Evolutionary conservation across 441 rosid genomes (phyloP), one percentile per base, ranked within the genome.

Genomic region (Mallotus japonicus): DNA sequence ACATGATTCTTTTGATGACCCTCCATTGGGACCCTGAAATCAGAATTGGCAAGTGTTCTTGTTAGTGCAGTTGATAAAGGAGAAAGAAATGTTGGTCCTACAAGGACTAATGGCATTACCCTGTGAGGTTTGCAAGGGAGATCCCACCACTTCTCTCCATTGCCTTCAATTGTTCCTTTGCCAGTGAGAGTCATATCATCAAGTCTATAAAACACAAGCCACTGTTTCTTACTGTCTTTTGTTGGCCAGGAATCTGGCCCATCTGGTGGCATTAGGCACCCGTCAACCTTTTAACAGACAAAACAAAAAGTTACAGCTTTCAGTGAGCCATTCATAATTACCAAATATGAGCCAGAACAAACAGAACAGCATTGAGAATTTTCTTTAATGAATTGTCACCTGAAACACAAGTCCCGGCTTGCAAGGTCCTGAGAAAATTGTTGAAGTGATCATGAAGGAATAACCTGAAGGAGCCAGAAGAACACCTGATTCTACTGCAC

Each of bases 61-160:
- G 69, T 51, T n/a, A 17, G 58, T 32, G 58, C 22, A 69, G 46
- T 42, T 19, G 32, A 57, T 6, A 28, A 61, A 5, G 3, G 3
- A 28, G 15, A 61, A 34, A 24, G 2, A 17, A 62, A 62, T 12
- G 4, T 6, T 16, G 8, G 16, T 9, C 2, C 10, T 20, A 19
- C 10, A 61, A 62, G 40, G 15, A 46, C 10, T 57, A 54, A 17
- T 6, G 56, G 15, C 16, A 17, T 49, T 92, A 95, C 99, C 90
- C 95, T 79, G 80, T 95, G 99, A 22, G 99, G 99, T 75, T 95
- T 95, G 90, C 99, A 92, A 67, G 99, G 99, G 49, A 95, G 87
- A 51, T 95, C 98, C 99, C 99, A 95, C 99, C 99, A 95, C 56
- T 89, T 82, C 79, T 86, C 92, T 67, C 99, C 99, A 71, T 95